Evolutionary conservation across 129 eudicot genomes (phyloP).

Genomic region (Artemisia annua): DNA sequence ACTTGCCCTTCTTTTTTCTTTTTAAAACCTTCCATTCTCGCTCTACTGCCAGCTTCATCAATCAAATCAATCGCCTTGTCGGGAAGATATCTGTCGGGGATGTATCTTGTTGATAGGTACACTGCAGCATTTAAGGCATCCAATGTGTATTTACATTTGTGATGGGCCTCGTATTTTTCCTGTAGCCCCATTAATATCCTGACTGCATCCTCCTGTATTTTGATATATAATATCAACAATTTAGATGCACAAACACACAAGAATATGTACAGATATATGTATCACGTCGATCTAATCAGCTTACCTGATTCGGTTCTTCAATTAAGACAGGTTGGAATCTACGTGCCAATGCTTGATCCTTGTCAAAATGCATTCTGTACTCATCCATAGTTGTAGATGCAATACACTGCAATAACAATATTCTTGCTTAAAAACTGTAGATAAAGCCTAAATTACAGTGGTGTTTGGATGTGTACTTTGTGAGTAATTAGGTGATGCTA

Average conservation of each 20-base stretch:
- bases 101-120: constrained; percentile 71
- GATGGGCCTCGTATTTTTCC: constrained; percentile 79
- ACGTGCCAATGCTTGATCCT: constrained; percentile 84
- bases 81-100: constrained; percentile 89
- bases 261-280: background rate
- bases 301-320: constrained; percentile 86
- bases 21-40: constrained; percentile 63
- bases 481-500: background rate
- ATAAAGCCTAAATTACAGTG: constrained; percentile 6
- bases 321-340: constrained; percentile 90
- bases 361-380: constrained; percentile 79
- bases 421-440: constrained; percentile 1
- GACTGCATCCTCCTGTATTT: constrained; percentile 69
- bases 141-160: constrained; percentile 77
- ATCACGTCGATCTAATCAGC: background rate
- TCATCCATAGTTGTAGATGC: constrained; percentile 96
- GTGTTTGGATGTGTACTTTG: background rate
- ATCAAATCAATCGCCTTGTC: constrained; percentile 96
- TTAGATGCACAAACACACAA: constrained; percentile 3
- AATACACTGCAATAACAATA: constrained; percentile 60
- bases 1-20: constrained; percentile 61
- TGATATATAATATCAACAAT: background rate
- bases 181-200: constrained; percentile 74
- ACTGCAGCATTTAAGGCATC: constrained; percentile 91
- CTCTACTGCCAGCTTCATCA: constrained; percentile 91